Conservation (phyloP, 169 alveolate genomes). For the Cyclospora cayetanensis region DNA sequence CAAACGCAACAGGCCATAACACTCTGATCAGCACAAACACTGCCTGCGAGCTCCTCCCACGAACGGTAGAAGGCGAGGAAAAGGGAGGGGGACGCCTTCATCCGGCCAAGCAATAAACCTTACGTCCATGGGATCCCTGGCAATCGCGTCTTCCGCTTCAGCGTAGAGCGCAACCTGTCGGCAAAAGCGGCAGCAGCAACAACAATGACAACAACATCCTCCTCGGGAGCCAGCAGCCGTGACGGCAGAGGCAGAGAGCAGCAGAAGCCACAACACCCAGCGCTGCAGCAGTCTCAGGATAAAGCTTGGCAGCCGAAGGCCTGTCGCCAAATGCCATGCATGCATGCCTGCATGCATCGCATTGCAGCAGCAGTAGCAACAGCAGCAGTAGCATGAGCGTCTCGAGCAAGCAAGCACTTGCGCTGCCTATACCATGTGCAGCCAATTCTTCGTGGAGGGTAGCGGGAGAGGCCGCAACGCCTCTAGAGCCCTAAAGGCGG, state of each 20-base stretch:
- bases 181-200: not conserved
- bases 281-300: too few species aligned
- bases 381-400: not conserved
- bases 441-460: not conserved
- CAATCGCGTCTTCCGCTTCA: conserved; percentile 47
- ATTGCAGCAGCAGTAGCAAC: not conserved
- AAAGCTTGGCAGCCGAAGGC: too few species aligned
- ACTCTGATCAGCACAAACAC: not conserved
- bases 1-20: not conserved
- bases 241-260: conserved; percentile 29
- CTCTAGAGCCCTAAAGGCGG: not conserved
- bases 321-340: too few species aligned
- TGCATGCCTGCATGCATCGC: not conserved
- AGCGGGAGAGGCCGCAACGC: not conserved
- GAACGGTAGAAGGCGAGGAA: not conserved
- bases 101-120: not conserved
- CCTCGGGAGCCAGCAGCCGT: not conserved
- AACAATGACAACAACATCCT: not conserved
- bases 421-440: not conserved
- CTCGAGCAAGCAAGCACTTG: not conserved
- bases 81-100: too few species aligned
- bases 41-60: too few species aligned
- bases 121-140: conserved; percentile 44
- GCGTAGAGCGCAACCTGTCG: conserved; percentile 36
- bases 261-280: not conserved